phyloP scores from a whole-genome alignment of 2,329 filamentous ascomycete genomes.

The Fusarium devonianum region DNA sequence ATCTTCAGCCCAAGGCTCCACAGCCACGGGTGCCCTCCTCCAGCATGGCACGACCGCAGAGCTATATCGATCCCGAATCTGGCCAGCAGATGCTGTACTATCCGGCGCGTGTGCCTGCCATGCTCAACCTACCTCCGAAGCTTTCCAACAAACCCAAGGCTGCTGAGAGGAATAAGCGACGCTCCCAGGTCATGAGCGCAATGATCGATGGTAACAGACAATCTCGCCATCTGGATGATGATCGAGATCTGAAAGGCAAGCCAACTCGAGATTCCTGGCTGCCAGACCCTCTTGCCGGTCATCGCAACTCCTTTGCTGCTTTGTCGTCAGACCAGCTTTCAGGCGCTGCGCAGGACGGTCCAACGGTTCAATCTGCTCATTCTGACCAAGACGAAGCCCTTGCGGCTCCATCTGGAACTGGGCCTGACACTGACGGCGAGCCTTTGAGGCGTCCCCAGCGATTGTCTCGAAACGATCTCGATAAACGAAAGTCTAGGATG shows the following conservation, averaged over 20 bases:
- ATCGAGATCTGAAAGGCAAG: conserved; percentile 16
- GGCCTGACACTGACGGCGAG: conserved; percentile 30
- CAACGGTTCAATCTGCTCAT: conserved; percentile 29
- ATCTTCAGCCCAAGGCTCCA: conserved; percentile 30
- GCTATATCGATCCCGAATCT: conserved; percentile 69
- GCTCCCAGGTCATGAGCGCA: conserved; percentile 74
- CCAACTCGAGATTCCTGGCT: conserved; percentile 50
- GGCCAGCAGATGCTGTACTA: conserved; percentile 91
- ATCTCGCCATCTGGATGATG: conserved; percentile 34
- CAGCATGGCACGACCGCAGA: conserved; percentile 55
- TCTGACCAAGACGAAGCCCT: conserved; percentile 20
- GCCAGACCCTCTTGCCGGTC: conserved; percentile 54
- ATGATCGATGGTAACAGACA: conserved; percentile 52
- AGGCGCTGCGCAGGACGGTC: conserved; percentile 25
- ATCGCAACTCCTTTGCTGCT: conserved; percentile 47
- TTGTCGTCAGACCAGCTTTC: conserved; percentile 42
- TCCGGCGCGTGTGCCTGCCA: conserved; percentile 89
- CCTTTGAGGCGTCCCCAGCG: conserved; percentile 46
- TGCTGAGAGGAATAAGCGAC: conserved; percentile 70
- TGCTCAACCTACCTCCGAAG: conserved; percentile 90
- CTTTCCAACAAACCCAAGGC: conserved; percentile 77
- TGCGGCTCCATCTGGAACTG: conserved; percentile 24
- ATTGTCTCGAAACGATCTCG: conserved; percentile 43
- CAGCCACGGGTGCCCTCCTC: conserved; percentile 39
- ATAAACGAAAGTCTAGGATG: conserved; percentile 46